Percentiles rank a stretch among this genome's conserved stretches.
These are phyloP conservation scores for Hypoxylon sp. DNA, from an alignment of 2,329 filamentous ascomycete genomes.

Conservation along the genomic window DNA sequence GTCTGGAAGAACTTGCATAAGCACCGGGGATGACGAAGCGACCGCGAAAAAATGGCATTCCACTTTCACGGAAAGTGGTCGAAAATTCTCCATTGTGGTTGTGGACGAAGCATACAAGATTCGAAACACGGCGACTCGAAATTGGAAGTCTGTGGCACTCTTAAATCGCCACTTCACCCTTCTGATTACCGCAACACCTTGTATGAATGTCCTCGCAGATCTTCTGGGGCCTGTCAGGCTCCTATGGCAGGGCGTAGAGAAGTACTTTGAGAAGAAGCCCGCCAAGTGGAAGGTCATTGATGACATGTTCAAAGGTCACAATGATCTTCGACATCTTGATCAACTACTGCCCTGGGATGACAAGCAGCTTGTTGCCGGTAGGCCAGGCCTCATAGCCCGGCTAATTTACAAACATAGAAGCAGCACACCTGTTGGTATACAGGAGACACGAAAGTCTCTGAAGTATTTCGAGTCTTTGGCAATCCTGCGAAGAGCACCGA, in stretches of 20 bases:
- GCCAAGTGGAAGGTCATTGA: conserved; percentile 20
- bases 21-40: background rate
- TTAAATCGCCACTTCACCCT: conserved; percentile 50
- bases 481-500: conserved; percentile 51
- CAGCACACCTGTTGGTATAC: conserved; percentile 34
- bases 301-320: background rate
- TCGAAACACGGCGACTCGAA: conserved; percentile 45
- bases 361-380: conserved; percentile 44
- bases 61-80: conserved; percentile 36
- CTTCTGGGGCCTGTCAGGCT: conserved; percentile 47
- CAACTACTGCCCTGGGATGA: conserved; percentile 23
- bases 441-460: conserved; percentile 44
- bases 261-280: conserved; percentile 30
- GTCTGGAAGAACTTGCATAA: conserved; percentile 41
- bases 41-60: conserved; percentile 35
- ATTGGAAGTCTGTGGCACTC: conserved; percentile 48
- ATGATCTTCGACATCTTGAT: conserved; percentile 38
- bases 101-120: conserved; percentile 54
- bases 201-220: conserved; percentile 49
- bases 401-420: conserved; percentile 34
- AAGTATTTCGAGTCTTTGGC: conserved; percentile 50
- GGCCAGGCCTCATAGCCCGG: conserved; percentile 42
- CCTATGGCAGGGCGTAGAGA: conserved; percentile 46
- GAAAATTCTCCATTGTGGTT: conserved; percentile 50
- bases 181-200: conserved; percentile 52